These are phyloP conservation scores for Platanthera guangdongensis DNA, from an alignment of 106 monocot species.

Conservation along the genomic window DNA sequence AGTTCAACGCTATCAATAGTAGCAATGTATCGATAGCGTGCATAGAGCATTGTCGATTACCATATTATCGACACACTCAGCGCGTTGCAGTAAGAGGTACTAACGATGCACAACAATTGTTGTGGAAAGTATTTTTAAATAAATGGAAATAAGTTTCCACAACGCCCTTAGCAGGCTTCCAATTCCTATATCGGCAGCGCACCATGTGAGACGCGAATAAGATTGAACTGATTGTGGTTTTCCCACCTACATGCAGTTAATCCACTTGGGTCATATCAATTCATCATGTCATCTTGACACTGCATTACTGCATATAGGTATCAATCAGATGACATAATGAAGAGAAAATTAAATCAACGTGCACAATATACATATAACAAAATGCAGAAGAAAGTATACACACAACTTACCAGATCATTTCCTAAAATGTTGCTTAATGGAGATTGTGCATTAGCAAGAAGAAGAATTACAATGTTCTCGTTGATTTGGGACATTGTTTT, in stretches of 20 bases:
- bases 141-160: too few relatives aligned
- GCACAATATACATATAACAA: neutral
- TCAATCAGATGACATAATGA: neutral
- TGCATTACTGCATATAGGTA: neutral
- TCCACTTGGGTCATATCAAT: neutral
- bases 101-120: too few relatives aligned
- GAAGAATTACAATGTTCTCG: constrained; percentile 84
- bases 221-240: neutral
- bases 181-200: too few relatives aligned
- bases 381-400: neutral
- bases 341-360: neutral
- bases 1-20: too few relatives aligned
- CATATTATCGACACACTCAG: too few relatives aligned
- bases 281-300: neutral
- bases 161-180: too few relatives aligned
- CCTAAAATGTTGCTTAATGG: constrained; percentile 41
- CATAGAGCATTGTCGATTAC: too few relatives aligned
- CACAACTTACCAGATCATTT: constrained; percentile 59
- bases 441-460: constrained; percentile 94
- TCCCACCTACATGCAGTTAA: neutral
- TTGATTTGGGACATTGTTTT: constrained; percentile 82
- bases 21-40: too few relatives aligned
- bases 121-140: too few relatives aligned
- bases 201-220: too few relatives aligned
- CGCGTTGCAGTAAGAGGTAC: too few relatives aligned